Conservation (phyloP, 768 basidiomycete genomes). For the Russula sp. region DNA sequence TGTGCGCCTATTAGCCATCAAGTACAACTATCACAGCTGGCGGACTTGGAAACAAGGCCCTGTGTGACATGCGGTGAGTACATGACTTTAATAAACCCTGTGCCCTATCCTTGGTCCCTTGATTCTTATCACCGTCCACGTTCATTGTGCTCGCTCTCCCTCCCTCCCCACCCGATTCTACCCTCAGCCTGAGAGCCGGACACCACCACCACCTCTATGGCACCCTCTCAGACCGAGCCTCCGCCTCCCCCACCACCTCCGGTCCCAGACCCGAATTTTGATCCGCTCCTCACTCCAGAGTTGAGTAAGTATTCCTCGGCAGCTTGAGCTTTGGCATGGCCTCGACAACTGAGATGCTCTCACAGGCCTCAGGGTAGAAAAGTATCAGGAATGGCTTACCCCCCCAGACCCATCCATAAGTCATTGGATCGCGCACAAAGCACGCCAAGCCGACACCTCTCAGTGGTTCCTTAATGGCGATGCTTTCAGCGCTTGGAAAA, state of each 20-base stretch:
- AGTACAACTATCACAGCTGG: constrained; percentile 7
- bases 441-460: neutral
- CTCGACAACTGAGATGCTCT: neutral
- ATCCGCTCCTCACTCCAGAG: neutral
- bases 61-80: neutral
- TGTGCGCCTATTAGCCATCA: neutral
- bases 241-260: neutral
- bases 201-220: neutral
- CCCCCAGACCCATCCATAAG: constrained; percentile 3
- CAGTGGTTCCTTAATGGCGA: constrained; percentile 9
- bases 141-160: too few species aligned
- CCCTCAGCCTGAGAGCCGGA: neutral
- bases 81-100: neutral
- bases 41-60: constrained; percentile 16
- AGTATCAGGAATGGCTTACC: constrained; percentile 9
- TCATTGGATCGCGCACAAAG: constrained; percentile 5
- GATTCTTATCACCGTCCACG: neutral
- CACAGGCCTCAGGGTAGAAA: neutral
- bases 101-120: neutral
- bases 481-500: constrained; percentile 4
- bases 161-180: neutral
- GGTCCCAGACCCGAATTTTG: neutral
- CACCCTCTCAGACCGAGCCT: neutral
- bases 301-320: neutral
- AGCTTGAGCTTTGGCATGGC: neutral